Base-by-base conservation (phyloP, 1,284 basidiomycete genomes). In the Ustilago trichophora region DNA sequence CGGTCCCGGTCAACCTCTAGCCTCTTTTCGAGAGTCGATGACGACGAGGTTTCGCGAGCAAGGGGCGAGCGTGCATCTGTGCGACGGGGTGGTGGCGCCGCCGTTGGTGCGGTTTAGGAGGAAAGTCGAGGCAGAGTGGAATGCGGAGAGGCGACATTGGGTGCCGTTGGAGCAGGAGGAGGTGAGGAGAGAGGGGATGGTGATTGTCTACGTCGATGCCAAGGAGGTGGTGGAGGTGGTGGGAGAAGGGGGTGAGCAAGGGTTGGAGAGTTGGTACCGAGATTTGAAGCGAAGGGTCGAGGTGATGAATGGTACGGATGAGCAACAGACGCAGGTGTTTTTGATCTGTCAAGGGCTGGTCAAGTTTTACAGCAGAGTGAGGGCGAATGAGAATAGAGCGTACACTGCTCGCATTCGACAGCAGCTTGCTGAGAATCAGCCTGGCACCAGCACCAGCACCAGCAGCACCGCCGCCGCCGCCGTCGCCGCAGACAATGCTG, bases 341-440 rank as follows among this genome's bases (percentile, higher is more conserved):
- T 25, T 70, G 22, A 50, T 70, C 44, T 55, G 63, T 38, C 67
- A 70, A 37, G 67, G 60, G 9, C n/a, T 70, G 31, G 52, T 65
- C 40, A 70, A 57, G 56, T 53, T 43, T 26, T 70, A 60, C 22
- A 41, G 15, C 22, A 29, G 48, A 25, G 18, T 65, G 6, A 42
- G 44, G 25, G 46, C 51, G 8, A 54, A 51, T 29, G 62, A 60
- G 50, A 65, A 70, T 31, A 24, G 67, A 7, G 67, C 67, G 11
- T 70, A 60, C 29, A 54, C 67, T 22, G 62, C 60, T 3, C 36
- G 60, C 3, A 70, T 70, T 19, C 55, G 67, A 31, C 50, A 56
- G 44, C 56, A 60, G 46, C 52, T 70, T 6, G 60, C 55, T 7
- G 44, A 50, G 13, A 53, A 49, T 12, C 27, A 38, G 13, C 15